Base-by-base conservation (phyloP, 225 moss, liverwort and hornwort species). In the Asterella californica region DNA sequence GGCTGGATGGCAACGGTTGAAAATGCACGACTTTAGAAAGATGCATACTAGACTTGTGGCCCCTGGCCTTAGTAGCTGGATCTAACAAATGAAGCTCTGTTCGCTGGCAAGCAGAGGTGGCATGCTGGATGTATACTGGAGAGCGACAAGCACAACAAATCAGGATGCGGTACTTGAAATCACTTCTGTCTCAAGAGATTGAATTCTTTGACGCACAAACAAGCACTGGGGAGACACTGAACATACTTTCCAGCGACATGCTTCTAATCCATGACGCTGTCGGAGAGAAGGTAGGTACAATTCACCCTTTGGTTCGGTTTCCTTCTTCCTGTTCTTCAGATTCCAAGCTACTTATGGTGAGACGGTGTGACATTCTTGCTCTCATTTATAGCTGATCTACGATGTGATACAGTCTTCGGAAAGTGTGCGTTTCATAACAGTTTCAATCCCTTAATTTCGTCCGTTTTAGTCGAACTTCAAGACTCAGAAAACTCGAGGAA, bases 91-190 rank as follows among this genome's bases (percentile, higher is more conserved):
- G 37, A 46, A 17, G 38, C 9, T 49, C 57, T 49, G 75, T 75
- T 66, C 34, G 68, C 47, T 48, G 79, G 45, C 11, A 55, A 85
- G 82, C 84, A 94, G 94, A 92, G 85, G 89, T 90, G 27, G 90
- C 88, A 78, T 94, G 94, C 79, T 94, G 92, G 92, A 92, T 92
- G 87, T 94, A 90, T 47, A 89, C 89, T 70, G 94, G 94, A 77
- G 91, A 92, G 81, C 82, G 92, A 60, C 94, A 94, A 79, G 90
- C 90, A 59, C 85, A 85, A 60, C 82, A 86, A 80, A 90, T 94
- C 29, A 86, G 92, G 6, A 87, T 73, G 24, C 91, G 86, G 60
- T 91, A 92, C 79, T 80, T 92, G 79, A 88, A 83, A 76, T 87
- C 92, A 70, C 84, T 94, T 71, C 88, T 94, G 46, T 85, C 90